phyloP scores from a whole-genome alignment of 1,284 basidiomycete genomes.

The Apiotrichum brassicae region DNA sequence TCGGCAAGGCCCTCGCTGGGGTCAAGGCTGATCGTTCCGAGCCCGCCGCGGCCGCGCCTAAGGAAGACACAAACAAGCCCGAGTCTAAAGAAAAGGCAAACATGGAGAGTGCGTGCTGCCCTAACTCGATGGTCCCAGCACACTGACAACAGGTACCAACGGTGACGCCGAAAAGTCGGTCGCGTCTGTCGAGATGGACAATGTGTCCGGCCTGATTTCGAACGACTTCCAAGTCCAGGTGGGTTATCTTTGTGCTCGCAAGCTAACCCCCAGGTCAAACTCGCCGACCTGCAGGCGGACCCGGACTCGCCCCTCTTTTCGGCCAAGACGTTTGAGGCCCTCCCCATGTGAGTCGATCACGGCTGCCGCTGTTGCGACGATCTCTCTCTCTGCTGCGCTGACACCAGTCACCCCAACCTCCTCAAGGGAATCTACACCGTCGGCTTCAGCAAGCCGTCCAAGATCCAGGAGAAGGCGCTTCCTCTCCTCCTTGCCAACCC shows the following conservation, averaged over 20 bases:
- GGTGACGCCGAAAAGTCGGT: not conserved
- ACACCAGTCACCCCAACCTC: conserved; percentile 69
- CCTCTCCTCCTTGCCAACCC: conserved; percentile 87
- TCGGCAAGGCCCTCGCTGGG: conserved; percentile 37
- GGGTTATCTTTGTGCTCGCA: not conserved
- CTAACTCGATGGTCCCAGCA: too few species aligned
- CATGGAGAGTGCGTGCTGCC: conserved; percentile 11
- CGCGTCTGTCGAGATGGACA: conserved; percentile 1
- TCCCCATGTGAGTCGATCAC: conserved; percentile 64
- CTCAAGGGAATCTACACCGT: conserved; percentile 95
- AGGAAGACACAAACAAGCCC: not conserved
- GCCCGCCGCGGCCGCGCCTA: not conserved
- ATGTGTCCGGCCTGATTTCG: conserved; percentile 28
- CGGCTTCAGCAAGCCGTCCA: conserved; percentile 96
- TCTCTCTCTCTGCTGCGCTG: conserved; percentile 5
- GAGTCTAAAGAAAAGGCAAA: not conserved
- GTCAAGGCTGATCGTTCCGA: conserved; percentile 23
- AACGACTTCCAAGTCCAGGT: conserved; percentile 44
- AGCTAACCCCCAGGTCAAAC: conserved; percentile 64
- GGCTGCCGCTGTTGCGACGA: not conserved
- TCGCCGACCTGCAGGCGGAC: conserved; percentile 94
- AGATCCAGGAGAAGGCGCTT: conserved; percentile 96
- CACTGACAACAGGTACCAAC: conserved; percentile 1
- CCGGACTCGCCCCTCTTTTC: conserved; percentile 93
- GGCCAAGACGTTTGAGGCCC: conserved; percentile 88